Evolutionary conservation across 306 rosid species (phyloP).

Genomic region (Leucaena leucocephala): DNA sequence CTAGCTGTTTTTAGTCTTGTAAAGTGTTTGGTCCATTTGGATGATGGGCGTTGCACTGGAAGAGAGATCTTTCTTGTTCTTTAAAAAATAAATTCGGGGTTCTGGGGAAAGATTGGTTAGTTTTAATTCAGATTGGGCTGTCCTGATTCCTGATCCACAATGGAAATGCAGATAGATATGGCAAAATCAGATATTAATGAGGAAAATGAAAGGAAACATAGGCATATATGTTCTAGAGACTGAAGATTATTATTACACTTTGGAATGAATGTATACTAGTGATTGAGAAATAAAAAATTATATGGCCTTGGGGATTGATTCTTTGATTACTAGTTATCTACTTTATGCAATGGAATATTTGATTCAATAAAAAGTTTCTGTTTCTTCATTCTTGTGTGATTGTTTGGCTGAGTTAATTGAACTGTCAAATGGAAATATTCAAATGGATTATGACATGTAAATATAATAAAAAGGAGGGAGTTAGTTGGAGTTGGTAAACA

Average conservation of each 20-base stretch:
- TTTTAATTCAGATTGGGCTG: too few relatives aligned
- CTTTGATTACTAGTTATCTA: slow-evolving; percentile 23
- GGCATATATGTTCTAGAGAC: not conserved
- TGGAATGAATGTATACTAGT: not conserved
- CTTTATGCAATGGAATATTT: slow-evolving; percentile 30
- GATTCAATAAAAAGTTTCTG: slow-evolving; percentile 23
- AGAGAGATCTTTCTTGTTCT: not conserved
- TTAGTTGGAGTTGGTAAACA: too few relatives aligned
- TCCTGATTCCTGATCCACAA: too few relatives aligned
- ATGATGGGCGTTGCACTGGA: not conserved
- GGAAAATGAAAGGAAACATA: not conserved
- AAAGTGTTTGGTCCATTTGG: slow-evolving; percentile 8
- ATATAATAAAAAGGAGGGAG: too few relatives aligned
- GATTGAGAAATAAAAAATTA: not conserved
- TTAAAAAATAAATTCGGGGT: too few relatives aligned
- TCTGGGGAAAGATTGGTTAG: too few relatives aligned
- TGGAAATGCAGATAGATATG: not conserved
- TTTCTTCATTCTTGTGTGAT: not conserved
- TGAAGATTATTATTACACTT: not conserved
- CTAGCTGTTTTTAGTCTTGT: slow-evolving; percentile 16
- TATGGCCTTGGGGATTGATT: not conserved
- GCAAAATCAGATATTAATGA: not conserved
- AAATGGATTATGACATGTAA: too few relatives aligned
- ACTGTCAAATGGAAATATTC: slow-evolving; percentile 9
- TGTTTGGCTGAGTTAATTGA: slow-evolving; percentile 8